Base-by-base conservation (phyloP, 1,284 basidiomycete species). In the Hypsizygus ulmarius region DNA sequence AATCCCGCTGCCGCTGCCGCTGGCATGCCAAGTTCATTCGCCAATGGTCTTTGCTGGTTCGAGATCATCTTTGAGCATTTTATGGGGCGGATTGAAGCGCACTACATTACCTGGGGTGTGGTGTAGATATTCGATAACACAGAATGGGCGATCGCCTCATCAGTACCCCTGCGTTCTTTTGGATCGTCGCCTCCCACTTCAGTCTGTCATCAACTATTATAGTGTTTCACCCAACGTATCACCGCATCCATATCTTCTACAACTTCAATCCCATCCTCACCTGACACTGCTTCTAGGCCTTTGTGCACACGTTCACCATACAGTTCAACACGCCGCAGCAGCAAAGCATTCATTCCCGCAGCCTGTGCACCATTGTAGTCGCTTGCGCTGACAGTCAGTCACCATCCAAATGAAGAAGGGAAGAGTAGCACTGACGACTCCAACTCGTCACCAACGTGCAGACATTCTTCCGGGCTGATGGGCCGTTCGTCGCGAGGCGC, bases 401-500 rank as follows among this genome's bases (percentile, higher is more conserved):
- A 27, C 25, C 9, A 6, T 16, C 25, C 6, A 5, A 7, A 21
- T 4, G 15, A 18, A 12, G 1, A 3, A 2, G 34, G 5, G 18
- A 27, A 12, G 7, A 11, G 40, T 2, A 18, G n/a, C 37, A 57
- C 78, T 54, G 55, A 87, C 87, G 75, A 74, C 38, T 71, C 61
- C 30, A 87, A 60, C 54, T 89, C 86, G 60, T 90, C 87, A 3
- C 87, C 87, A 39, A 90, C 75, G 57, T 90, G 87, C 25, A 88
- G 57, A 27, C 74, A 75, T 56, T 84, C 73, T 8, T 64, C 56
- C 0, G 68, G 64, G 18, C 53, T 52, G 11, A 77, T 64, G 50
- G 25, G 64, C 5, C 35, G 33, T 21, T 55, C 34, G 27, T 44
- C 7, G 21, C 21, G 39, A 8, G 36, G 30, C 50, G 10, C 57